phyloP scores from a whole-genome alignment of 2,329 filamentous ascomycete species.

The Trichoderma sp. region DNA sequence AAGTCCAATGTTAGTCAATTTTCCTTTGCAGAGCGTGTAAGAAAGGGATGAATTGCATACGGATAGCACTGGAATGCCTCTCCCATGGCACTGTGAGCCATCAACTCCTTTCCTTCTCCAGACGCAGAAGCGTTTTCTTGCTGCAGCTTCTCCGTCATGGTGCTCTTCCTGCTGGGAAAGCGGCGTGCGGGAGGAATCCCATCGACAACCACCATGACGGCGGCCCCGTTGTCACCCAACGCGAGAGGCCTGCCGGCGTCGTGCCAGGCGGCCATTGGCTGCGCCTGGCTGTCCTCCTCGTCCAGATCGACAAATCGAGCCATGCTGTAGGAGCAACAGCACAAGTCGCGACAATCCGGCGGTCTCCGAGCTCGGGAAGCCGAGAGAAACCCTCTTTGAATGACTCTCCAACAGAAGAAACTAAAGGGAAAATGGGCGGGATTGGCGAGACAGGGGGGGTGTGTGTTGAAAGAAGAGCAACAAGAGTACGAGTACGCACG shows the following conservation, averaged over 20 bases:
- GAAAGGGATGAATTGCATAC: slow-evolving; percentile 26
- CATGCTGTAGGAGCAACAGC: slow-evolving; percentile 19
- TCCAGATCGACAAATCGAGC: slow-evolving; percentile 28
- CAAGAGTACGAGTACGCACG: not conserved
- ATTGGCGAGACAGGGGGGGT: not conserved
- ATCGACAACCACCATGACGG: not conserved
- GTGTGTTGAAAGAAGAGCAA: not conserved
- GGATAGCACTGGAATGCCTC: slow-evolving; percentile 39
- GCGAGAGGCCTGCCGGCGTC: slow-evolving; percentile 5
- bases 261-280: slow-evolving; percentile 4
- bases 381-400: not conserved
- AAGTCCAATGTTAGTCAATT: not conserved
- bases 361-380: not conserved
- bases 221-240: not conserved
- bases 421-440: not conserved
- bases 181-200: not conserved
- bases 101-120: not conserved
- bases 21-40: not conserved
- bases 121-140: not conserved
- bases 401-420: not conserved
- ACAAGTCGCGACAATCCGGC: not conserved
- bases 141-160: slow-evolving; percentile 1
- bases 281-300: slow-evolving; percentile 22
- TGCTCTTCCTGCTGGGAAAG: slow-evolving; percentile 1
- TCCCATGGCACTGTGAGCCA: slow-evolving; percentile 26